Conservation (phyloP, 2,329 filamentous ascomycete species). For the Trichoderma pleuroti region DNA sequence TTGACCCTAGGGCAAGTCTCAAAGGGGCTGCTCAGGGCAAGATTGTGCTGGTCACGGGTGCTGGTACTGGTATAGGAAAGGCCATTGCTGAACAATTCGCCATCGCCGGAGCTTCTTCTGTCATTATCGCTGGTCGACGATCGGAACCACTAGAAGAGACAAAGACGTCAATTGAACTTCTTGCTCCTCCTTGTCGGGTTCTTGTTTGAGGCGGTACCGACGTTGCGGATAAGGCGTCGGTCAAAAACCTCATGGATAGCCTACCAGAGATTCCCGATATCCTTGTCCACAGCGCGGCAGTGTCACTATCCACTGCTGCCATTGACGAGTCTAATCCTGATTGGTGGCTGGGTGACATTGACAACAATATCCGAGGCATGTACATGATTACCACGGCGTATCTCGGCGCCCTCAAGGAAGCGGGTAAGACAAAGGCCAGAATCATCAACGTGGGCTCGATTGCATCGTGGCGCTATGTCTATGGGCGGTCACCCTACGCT, state of each 20-base stretch:
- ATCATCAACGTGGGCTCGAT: slow-evolving; percentile 7
- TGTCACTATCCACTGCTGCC: neutral
- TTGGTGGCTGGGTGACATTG: slow-evolving; percentile 1
- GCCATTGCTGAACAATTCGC: neutral
- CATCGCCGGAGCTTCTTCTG: neutral
- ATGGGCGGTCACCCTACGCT: neutral
- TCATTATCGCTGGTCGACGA: neutral
- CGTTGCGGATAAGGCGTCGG: neutral
- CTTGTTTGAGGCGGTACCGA: neutral
- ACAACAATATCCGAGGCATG: slow-evolving; percentile 8
- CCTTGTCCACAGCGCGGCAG: neutral
- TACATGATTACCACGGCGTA: neutral
- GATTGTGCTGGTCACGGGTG: neutral
- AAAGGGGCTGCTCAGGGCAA: neutral
- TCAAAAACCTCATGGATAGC: neutral
- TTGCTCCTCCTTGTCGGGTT: neutral
- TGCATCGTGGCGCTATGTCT: slow-evolving; percentile 1
- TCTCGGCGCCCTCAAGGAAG: neutral
- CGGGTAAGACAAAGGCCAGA: neutral
- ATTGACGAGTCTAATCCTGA: neutral
- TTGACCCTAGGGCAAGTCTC: neutral
- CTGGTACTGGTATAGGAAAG: neutral
- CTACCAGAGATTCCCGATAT: neutral
- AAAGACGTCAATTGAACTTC: neutral
- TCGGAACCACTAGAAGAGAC: neutral